Conservation (phyloP, 352 stramenopile genomes). For the Blastocystis sp. region DNA sequence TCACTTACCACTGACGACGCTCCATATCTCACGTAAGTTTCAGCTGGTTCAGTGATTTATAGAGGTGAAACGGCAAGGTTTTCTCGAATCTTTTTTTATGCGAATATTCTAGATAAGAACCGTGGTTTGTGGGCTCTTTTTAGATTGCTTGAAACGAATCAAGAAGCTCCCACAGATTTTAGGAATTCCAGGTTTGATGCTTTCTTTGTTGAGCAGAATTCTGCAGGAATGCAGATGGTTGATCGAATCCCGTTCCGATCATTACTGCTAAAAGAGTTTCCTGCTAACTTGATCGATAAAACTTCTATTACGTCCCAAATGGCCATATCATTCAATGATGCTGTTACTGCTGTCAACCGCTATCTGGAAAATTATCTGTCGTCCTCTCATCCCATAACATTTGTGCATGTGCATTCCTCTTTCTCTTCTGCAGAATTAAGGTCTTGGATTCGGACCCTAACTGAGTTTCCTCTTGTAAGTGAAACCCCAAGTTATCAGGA, state of each 20-base stretch:
- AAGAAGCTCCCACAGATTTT: neutral
- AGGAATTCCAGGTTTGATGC: neutral
- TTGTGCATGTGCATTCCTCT: slow-evolving; percentile 72
- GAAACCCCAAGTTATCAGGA: slow-evolving; percentile 27
- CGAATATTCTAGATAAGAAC: neutral
- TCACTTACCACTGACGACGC: slow-evolving; percentile 59
- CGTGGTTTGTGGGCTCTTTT: slow-evolving; percentile 36
- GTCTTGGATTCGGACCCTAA: slow-evolving; percentile 76
- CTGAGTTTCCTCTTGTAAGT: slow-evolving; percentile 79
- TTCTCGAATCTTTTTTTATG: slow-evolving; percentile 12
- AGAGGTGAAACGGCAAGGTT: neutral
- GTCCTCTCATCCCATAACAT: slow-evolving; percentile 66
- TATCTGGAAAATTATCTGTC: neutral
- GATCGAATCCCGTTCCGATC: slow-evolving; percentile 33
- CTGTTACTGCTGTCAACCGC: neutral
- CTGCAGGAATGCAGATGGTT: neutral
- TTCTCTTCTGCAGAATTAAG: slow-evolving; percentile 70
- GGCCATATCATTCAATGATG: neutral
- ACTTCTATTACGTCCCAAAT: neutral
- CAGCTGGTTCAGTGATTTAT: slow-evolving; percentile 65
- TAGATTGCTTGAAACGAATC: neutral
- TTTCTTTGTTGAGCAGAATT: slow-evolving; percentile 4
- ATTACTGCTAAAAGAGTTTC: neutral
- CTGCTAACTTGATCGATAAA: neutral
- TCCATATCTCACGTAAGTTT: slow-evolving; percentile 66